These are phyloP conservation scores for Chrysoporthe deuterocubensis DNA, from an alignment of 2,329 filamentous ascomycete species.

Conservation along the genomic window DNA sequence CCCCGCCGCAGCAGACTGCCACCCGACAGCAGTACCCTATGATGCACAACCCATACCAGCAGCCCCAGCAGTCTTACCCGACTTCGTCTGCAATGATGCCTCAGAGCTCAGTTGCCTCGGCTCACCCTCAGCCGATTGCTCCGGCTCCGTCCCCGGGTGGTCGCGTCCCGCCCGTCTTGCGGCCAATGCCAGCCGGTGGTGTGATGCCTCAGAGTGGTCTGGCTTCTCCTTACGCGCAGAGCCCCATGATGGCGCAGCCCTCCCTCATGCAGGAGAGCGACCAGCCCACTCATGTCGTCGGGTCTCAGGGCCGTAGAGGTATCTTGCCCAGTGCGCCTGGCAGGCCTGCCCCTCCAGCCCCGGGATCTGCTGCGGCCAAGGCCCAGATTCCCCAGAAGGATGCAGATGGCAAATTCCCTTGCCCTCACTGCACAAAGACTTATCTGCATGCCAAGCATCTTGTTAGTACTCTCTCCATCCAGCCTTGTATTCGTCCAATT, in stretches of 20 bases:
- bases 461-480: neutral
- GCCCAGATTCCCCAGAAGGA: conserved; percentile 91
- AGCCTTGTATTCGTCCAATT: neutral
- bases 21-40: conserved; percentile 57
- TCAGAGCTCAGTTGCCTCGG: conserved; percentile 67
- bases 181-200: conserved; percentile 72
- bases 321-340: conserved; percentile 91
- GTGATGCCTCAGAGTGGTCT: conserved; percentile 63
- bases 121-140: conserved; percentile 76
- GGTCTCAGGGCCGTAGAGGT: conserved; percentile 88
- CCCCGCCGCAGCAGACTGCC: conserved; percentile 49
- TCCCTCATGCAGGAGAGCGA: conserved; percentile 57
- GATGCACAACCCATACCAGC: conserved; percentile 55
- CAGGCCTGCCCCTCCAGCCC: conserved; percentile 74
- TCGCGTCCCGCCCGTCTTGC: conserved; percentile 62
- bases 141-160: conserved; percentile 66
- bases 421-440: conserved; percentile 96
- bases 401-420: conserved; percentile 96
- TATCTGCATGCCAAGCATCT: conserved; percentile 97
- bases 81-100: conserved; percentile 66
- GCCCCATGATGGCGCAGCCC: conserved; percentile 59
- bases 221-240: conserved; percentile 63
- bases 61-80: conserved; percentile 58
- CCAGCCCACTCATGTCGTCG: conserved; percentile 87
- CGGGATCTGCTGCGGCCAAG: conserved; percentile 72